phyloP scores from a whole-genome alignment of 2,329 filamentous ascomycete species.

The Arthroderma sp. region DNA sequence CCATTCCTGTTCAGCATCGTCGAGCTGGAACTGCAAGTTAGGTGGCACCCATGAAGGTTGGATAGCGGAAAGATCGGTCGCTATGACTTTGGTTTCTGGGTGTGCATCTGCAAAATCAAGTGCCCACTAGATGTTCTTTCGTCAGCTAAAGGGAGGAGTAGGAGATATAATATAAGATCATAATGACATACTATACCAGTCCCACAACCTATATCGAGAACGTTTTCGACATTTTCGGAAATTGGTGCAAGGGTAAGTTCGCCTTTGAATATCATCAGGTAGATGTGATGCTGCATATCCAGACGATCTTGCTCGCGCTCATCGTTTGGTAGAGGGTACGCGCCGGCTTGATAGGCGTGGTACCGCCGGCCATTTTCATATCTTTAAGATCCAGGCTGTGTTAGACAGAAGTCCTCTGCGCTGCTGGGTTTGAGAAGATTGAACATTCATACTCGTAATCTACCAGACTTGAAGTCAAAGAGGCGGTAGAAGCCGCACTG shows the following conservation, averaged over 20 bases:
- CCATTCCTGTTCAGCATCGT: constrained; percentile 17
- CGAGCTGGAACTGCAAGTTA: constrained; percentile 15
- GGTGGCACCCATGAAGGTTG: constrained; percentile 12
- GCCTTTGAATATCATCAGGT: constrained; percentile 22
- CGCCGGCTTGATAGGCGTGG: constrained; percentile 31
- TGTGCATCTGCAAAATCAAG: constrained; percentile 24
- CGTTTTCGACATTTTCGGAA: constrained; percentile 13
- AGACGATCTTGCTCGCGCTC: constrained; percentile 43
- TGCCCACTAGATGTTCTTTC: too few relatives aligned
- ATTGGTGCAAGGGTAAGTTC: constrained; percentile 29
- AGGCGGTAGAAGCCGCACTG: constrained; percentile 1
- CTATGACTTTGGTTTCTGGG: constrained; percentile 33
- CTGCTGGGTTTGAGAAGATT: not conserved
- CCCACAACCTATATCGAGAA: constrained; percentile 39
- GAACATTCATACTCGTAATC: constrained; percentile 6
- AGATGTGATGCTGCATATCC: constrained; percentile 28
- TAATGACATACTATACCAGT: constrained; percentile 27
- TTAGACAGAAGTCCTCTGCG: not conserved
- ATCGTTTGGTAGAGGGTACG: constrained; percentile 39
- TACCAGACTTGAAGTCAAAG: constrained; percentile 6
- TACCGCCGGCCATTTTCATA: constrained; percentile 33
- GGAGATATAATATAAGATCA: not conserved
- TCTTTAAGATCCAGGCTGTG: not conserved
- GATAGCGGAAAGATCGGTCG: constrained; percentile 8
- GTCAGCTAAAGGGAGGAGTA: too few relatives aligned